These are phyloP conservation scores for Cystobasidiaceae sp. DNA, from an alignment of 1,284 basidiomycete genomes.

Conservation along the genomic window DNA sequence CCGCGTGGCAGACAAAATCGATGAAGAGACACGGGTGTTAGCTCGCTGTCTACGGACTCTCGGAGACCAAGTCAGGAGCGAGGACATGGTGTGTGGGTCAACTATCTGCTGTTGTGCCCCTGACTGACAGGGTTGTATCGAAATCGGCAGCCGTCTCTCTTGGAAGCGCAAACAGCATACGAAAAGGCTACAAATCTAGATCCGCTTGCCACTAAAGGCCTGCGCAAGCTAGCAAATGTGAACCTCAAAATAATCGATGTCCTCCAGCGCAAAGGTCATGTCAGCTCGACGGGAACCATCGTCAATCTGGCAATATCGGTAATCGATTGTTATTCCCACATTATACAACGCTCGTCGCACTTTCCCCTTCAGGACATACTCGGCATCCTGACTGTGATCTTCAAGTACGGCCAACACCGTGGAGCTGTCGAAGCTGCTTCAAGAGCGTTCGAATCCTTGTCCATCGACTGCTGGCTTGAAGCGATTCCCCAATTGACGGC, in stretches of 20 bases:
- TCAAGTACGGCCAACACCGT: constrained; percentile 26
- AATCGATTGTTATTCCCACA: constrained; percentile 15
- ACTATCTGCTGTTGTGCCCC: too few relatives aligned
- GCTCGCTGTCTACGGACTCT: constrained; percentile 12
- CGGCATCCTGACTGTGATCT: constrained; percentile 23
- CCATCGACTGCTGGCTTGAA: constrained; percentile 21
- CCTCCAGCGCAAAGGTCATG: not conserved
- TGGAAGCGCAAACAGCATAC: constrained; percentile 24
- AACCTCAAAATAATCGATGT: constrained; percentile 13
- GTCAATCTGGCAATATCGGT: constrained; percentile 1
- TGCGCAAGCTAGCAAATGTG: constrained; percentile 23
- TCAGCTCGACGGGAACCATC: not conserved
- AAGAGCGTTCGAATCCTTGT: constrained; percentile 12
- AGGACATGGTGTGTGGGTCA: constrained; percentile 24
- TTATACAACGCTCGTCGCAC: not conserved
- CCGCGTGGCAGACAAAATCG: constrained; percentile 9
- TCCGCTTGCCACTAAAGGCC: constrained; percentile 12
- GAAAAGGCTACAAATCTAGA: constrained; percentile 18
- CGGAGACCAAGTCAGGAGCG: constrained; percentile 6
- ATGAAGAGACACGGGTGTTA: constrained; percentile 2
- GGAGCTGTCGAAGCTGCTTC: constrained; percentile 10
- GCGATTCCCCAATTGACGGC: constrained; percentile 30
- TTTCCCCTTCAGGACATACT: constrained; percentile 31
- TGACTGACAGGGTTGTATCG: not conserved
- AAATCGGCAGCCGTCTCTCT: not conserved